These are phyloP conservation scores for Ulvella scutata DNA, from an alignment of 139 green algal species.

Conservation along the genomic window DNA sequence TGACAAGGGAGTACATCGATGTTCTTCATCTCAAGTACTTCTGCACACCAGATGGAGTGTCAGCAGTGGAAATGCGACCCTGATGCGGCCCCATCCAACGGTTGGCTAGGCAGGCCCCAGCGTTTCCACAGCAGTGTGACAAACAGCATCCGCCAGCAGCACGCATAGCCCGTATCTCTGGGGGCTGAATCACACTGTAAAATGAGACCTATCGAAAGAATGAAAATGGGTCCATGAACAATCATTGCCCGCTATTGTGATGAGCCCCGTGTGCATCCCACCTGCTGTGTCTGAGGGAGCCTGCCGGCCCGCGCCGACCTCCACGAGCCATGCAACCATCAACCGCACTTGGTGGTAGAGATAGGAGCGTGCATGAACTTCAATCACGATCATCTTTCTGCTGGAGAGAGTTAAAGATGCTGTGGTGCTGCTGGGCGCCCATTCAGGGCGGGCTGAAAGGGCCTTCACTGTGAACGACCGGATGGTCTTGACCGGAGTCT, in stretches of 20 bases:
- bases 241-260: no score
- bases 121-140: no score
- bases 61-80: no score
- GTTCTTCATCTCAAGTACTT: not conserved
- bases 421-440: not conserved
- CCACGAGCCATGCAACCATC: not conserved
- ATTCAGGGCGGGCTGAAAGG: not conserved
- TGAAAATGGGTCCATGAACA: no score
- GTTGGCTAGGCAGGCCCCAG: no score
- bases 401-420: not conserved
- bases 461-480: not conserved
- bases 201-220: no score
- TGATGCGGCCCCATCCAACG: no score
- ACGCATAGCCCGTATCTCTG: no score
- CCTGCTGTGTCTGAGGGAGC: no score
- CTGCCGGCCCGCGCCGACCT: not conserved
- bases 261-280: no score
- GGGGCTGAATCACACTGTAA: no score
- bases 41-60: not conserved
- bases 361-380: not conserved
- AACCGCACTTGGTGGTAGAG: not conserved
- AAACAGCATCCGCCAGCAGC: no score
- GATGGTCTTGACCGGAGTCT: not conserved
- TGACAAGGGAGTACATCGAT: not conserved
- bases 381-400: not conserved